Evolutionary conservation across 805 yeast genomes (phyloP), one percentile per base, ranked within the genome.

Genomic region (Monosporozyma aerobia): DNA sequence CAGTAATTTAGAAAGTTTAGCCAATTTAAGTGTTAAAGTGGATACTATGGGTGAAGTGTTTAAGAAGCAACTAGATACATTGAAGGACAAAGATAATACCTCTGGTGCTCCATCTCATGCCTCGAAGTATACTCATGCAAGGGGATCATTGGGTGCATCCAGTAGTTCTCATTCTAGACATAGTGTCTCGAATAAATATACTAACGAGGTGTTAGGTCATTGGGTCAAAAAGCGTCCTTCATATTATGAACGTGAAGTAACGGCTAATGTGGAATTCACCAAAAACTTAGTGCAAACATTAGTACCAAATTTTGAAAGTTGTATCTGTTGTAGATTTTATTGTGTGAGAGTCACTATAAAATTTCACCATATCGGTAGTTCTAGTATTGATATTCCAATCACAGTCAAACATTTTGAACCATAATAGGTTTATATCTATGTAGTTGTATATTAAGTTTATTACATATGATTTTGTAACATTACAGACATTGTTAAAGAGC

Each of bases 291-390:
- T 69, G 51, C 64, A 74, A n/a, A 73, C 72, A 2, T 64, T 77
- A 48, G 60, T 74, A 16, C 81, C 81, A 3, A 67, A 72, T 43
- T 77, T 75, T 57, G 78, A 76, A 51, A 70, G 67, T 51, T 77
- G 81, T 59, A 63, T 77, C 51, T 70, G 75, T 14, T 78, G 79
- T 3, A 63, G 80, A 52, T 57, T 73, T 1, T 76, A 77, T 57
- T 70, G 75, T 52, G 62, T 77, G 49, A 77, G 75, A 55, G 70
- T 75, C 1, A 56, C 58, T 25, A 72, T 74, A 10, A 69, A 64
- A 54, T 72, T 67, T 47, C 55, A 54, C 19, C 56, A 56, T 35
- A 44, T 56, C n/a, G 61, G 61, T 35, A 35, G 19, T 35, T 35
- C 16, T 35, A 35, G 39, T 35, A 35, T 35, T 35, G 39, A 35